phyloP scores from a whole-genome alignment of 192 early-diverging fungal genomes.

The Backusella liffmaniae region DNA sequence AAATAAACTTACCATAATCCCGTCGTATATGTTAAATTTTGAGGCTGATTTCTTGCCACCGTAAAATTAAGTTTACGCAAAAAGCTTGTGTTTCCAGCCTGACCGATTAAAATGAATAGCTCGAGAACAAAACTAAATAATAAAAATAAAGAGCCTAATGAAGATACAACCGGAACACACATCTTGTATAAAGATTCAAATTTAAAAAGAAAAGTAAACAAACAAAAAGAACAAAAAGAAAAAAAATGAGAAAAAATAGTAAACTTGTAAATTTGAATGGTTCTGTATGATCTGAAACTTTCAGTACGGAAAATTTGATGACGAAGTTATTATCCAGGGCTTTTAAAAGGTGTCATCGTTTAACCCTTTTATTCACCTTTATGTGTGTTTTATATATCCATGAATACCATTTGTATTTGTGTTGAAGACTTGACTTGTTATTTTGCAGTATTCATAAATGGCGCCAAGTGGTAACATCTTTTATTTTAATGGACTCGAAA shows the following conservation, averaged over 20 bases:
- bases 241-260: background rate
- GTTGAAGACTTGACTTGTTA: background rate
- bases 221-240: background rate
- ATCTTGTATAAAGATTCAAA: background rate
- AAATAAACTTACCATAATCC: constrained; percentile 6
- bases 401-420: background rate
- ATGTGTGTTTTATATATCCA: background rate
- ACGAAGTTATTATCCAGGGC: background rate
- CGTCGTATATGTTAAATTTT: background rate
- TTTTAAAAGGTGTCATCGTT: background rate
- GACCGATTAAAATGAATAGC: constrained; percentile 14
- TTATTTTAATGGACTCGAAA: background rate
- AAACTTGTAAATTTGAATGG: background rate
- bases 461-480: background rate
- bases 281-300: constrained; percentile 1
- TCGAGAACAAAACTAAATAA: constrained; percentile 16
- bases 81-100: background rate
- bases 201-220: background rate
- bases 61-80: background rate
- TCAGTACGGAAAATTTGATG: background rate
- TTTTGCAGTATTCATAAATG: background rate
- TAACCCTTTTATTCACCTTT: background rate
- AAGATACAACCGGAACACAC: background rate
- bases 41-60: constrained; percentile 2
- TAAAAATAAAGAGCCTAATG: background rate